These are phyloP conservation scores for Brassica incana DNA, from an alignment of 345 rosid genomes.

Conservation along the genomic window DNA sequence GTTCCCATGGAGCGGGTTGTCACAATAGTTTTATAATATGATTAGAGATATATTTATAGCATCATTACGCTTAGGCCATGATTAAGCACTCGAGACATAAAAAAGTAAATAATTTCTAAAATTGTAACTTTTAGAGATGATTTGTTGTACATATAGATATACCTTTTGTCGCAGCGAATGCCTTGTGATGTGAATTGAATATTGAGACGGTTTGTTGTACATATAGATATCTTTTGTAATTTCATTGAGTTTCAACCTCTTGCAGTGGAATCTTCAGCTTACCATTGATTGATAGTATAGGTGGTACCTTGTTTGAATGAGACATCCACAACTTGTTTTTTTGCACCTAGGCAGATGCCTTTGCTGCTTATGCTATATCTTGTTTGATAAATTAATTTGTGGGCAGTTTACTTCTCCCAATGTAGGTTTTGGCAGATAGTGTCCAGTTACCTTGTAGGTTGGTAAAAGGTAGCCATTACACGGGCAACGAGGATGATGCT, in stretches of 20 bases:
- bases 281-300: constrained; percentile 12
- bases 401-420: constrained; percentile 33
- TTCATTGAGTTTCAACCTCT: constrained; percentile 1
- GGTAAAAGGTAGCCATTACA: constrained; percentile 98
- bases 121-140: too few relatives aligned
- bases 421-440: constrained; percentile 91
- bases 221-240: background rate
- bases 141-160: too few relatives aligned
- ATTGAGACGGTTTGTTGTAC: background rate
- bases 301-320: constrained; percentile 17
- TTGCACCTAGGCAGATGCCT: constrained; percentile 2
- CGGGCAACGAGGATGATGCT: constrained; percentile 98
- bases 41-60: too few relatives aligned
- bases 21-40: too few relatives aligned
- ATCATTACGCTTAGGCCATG: too few relatives aligned
- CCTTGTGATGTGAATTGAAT: constrained; percentile 3
- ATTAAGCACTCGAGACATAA: too few relatives aligned
- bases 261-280: background rate
- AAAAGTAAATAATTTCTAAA: too few relatives aligned
- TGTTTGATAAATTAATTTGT: constrained; percentile 17
- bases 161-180: background rate
- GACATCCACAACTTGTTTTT: background rate
- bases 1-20: too few relatives aligned
- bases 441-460: constrained; percentile 81
- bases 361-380: constrained; percentile 17